Base-by-base conservation (phyloP, 805 yeast genomes). In the Wickerhamiella australiensis region DNA sequence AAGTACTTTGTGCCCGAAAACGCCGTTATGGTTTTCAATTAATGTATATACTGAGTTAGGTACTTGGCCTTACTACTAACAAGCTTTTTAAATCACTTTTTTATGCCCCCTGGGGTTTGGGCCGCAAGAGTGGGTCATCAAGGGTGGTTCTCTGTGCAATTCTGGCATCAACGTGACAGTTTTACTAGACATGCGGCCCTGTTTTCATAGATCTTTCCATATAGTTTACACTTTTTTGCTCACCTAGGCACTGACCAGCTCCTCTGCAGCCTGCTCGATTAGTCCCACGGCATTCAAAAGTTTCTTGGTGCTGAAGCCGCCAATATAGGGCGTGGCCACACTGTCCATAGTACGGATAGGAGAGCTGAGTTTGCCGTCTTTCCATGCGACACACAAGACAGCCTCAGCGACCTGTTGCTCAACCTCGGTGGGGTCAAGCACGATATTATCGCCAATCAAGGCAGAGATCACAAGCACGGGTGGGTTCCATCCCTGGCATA, bases 381-480 rank as follows among this genome's bases (percentile, higher is more conserved):
- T 75, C 78, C 82, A 90, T 29, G 88, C 80, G 2, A 85, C 62
- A 43, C 87, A 68, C 18, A 90, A 55, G 0, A 95, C 95, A 52
- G 84, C 81, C 55, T 90, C 95, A 52, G 87, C 73, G 2, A 88
- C 95, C 53, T 79, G 84, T 61, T 85, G 88, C 64, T 90, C 98
- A 52, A 81, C 84, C n/a, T 76, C 68, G 1, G 94, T 80, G 0
- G 98, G 97, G 61, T 90, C 98, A 22, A 88, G 69, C 21, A 86
- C 65, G 8, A 80, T 73, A 47, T 74, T 68, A 50, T 78, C 78
- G 1, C 90, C 95, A 0, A 85, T 76, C 5, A 83, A 69, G 0
- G 95, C 95, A 23, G 82, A 65, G 0, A 90, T 77, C 56, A 92
- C 78, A 35, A 85, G 67, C 15, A 90, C 64, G 0, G 96, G 95